A percentile compares a stretch with the other conserved stretches of the same genome.
phyloP scores from a whole-genome alignment of 2,329 filamentous ascomycete genomes.

The Aspergillus eucalypticola region DNA sequence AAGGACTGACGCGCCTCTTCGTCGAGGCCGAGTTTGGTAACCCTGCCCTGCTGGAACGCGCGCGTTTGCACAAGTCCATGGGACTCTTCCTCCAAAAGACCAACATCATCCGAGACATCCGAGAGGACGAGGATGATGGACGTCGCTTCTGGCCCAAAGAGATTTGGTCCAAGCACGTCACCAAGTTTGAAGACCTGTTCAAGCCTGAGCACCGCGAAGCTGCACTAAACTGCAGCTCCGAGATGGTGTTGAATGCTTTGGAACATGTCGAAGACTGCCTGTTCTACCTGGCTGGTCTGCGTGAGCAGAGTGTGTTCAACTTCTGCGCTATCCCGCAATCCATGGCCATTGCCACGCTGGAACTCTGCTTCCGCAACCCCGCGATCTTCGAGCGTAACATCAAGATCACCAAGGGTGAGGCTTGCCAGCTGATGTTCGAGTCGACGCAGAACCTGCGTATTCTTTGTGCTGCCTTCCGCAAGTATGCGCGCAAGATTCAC shows the following conservation, averaged over 20 bases:
- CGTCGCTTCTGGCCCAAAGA: conserved; percentile 93
- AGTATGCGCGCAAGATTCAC: conserved; percentile 77
- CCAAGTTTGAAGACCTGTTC: conserved; percentile 86
- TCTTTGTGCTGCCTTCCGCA: conserved; percentile 78
- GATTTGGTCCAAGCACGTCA: conserved; percentile 95
- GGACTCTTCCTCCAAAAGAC: conserved; percentile 96
- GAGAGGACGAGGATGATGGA: conserved; percentile 84
- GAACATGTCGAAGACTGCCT: conserved; percentile 87
- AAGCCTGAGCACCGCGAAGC: conserved; percentile 73
- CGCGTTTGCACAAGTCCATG: conserved; percentile 89
- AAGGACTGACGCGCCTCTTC: conserved; percentile 87
- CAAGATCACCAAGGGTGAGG: conserved; percentile 95
- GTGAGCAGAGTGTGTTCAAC: conserved; percentile 98
- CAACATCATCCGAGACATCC: conserved; percentile 95
- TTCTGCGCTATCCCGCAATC: conserved; percentile 95
- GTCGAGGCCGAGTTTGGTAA: conserved; percentile 86
- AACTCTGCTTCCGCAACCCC: conserved; percentile 89
- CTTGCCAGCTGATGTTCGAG: conserved; percentile 87
- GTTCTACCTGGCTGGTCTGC: conserved; percentile 95
- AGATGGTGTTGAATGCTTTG: conserved; percentile 91
- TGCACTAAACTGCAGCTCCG: conserved; percentile 82
- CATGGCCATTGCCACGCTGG: conserved; percentile 96
- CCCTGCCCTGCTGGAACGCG: conserved; percentile 74
- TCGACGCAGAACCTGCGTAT: conserved; percentile 86
- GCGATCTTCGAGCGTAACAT: conserved; percentile 81